Evolutionary conservation across 2,329 filamentous ascomycete genomes (phyloP).

Genomic region (Trichophyton rubrum): DNA sequence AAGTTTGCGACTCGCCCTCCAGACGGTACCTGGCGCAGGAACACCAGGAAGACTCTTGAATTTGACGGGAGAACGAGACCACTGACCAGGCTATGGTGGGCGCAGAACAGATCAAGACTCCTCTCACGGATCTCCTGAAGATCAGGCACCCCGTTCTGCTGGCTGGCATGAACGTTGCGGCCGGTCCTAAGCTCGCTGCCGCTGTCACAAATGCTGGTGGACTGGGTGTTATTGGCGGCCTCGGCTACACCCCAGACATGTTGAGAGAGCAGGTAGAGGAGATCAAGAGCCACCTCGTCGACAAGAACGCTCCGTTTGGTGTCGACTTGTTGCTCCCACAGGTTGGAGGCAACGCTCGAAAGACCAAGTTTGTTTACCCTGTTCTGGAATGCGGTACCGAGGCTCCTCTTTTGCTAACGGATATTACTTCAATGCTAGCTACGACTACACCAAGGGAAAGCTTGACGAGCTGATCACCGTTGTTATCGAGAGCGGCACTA

Average conservation of each 20-base stretch:
- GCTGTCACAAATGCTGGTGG: slow-evolving; percentile 96
- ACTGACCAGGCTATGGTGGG: not conserved
- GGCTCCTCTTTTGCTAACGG: slow-evolving; percentile 8
- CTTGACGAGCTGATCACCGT: slow-evolving; percentile 81
- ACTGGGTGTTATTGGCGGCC: slow-evolving; percentile 89
- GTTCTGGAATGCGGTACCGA: not conserved
- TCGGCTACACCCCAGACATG: slow-evolving; percentile 91
- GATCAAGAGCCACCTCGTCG: slow-evolving; percentile 72
- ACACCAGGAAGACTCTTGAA: slow-evolving; percentile 14
- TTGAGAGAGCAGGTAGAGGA: slow-evolving; percentile 87
- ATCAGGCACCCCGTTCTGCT: slow-evolving; percentile 95
- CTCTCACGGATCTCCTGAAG: slow-evolving; percentile 88
- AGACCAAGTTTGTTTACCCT: slow-evolving; percentile 58
- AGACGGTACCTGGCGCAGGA: slow-evolving; percentile 9
- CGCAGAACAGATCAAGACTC: slow-evolving; percentile 76
- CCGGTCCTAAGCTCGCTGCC: slow-evolving; percentile 87
- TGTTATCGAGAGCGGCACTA: slow-evolving; percentile 81
- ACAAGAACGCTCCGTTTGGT: slow-evolving; percentile 92
- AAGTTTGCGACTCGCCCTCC: slow-evolving; percentile 30
- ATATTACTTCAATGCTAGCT: slow-evolving; percentile 43
- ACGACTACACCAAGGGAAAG: slow-evolving; percentile 99
- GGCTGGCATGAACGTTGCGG: slow-evolving; percentile 98
- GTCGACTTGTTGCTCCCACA: slow-evolving; percentile 89
- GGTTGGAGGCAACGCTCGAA: slow-evolving; percentile 83
- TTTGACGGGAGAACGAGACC: not conserved